Percentiles rank a stretch among this genome's conserved stretches.
Conservation (phyloP, 2,329 filamentous ascomycete genomes). For the Arthrobotrys iridis region DNA sequence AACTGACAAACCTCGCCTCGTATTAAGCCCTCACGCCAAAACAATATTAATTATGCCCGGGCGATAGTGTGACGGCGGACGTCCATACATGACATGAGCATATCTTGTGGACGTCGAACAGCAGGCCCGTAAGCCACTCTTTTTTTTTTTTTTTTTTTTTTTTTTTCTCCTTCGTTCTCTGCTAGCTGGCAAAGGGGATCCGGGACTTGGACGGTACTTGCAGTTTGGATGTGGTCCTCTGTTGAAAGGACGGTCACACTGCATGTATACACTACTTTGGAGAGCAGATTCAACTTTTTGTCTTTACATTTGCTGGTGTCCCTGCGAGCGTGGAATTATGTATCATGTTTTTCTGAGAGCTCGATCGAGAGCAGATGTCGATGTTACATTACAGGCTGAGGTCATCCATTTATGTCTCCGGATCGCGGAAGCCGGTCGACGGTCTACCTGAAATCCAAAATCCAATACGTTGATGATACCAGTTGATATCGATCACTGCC, state of each 20-base stretch:
- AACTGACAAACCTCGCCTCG: slow-evolving; percentile 9
- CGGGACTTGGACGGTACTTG: no score
- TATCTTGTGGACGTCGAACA: no score
- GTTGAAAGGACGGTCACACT: slow-evolving; percentile 8
- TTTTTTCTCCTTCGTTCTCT: neutral
- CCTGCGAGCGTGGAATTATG: neutral
- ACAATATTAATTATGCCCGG: neutral
- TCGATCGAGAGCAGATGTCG: neutral
- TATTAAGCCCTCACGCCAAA: no score
- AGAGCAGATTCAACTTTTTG: neutral
- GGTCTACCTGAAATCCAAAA: neutral
- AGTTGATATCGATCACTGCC: neutral
- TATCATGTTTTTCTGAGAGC: slow-evolving; percentile 8
- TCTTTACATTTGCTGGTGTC: slow-evolving; percentile 2
- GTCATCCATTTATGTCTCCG: neutral
- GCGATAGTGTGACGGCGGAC: neutral
- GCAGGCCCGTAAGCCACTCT: no score
- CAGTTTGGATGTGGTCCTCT: no score
- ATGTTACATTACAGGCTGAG: neutral
- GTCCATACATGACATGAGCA: no score
- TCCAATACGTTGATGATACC: neutral
- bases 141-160: no score
- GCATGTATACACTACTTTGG: no score
- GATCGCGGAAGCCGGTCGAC: neutral
- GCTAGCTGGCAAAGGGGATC: neutral